phyloP scores from a whole-genome alignment of 2,329 filamentous ascomycete species.

The Zasmidium cellare region DNA sequence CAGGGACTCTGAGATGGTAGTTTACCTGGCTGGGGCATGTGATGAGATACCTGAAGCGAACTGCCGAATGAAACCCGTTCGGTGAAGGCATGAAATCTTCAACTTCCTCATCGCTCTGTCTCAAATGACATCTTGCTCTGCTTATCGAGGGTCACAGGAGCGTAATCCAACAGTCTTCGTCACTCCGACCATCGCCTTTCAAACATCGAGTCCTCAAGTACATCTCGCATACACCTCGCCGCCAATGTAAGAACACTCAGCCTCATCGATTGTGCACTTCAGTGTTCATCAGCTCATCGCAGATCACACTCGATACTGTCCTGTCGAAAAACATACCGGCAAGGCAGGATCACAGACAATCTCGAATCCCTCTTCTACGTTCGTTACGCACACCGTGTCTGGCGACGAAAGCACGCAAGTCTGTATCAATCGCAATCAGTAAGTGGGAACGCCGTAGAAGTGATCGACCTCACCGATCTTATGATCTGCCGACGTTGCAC shows the following conservation, averaged over 20 bases:
- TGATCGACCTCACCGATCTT: too few relatives aligned
- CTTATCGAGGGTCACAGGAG: neutral
- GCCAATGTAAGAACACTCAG: neutral
- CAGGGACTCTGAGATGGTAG: neutral
- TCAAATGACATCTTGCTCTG: neutral
- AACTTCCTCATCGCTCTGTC: too few relatives aligned
- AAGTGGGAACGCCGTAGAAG: too few relatives aligned
- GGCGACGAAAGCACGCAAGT: neutral
- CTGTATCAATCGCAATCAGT: neutral
- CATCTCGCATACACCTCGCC: neutral
- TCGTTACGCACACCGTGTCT: neutral
- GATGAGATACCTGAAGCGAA: slow-evolving; percentile 8
- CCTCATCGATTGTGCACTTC: neutral
- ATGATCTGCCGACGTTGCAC: too few relatives aligned
- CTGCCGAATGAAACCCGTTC: slow-evolving; percentile 11
- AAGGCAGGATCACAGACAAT: neutral
- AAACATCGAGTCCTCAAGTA: neutral
- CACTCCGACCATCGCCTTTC: too few relatives aligned
- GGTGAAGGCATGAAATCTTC: neutral
- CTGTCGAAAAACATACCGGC: neutral
- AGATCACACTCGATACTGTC: neutral
- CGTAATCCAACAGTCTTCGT: neutral
- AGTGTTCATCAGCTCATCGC: neutral
- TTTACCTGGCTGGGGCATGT: neutral
- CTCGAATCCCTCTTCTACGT: neutral